Conservation (phyloP, 2,329 filamentous ascomycete species). For the Endocalyx cinctus region DNA sequence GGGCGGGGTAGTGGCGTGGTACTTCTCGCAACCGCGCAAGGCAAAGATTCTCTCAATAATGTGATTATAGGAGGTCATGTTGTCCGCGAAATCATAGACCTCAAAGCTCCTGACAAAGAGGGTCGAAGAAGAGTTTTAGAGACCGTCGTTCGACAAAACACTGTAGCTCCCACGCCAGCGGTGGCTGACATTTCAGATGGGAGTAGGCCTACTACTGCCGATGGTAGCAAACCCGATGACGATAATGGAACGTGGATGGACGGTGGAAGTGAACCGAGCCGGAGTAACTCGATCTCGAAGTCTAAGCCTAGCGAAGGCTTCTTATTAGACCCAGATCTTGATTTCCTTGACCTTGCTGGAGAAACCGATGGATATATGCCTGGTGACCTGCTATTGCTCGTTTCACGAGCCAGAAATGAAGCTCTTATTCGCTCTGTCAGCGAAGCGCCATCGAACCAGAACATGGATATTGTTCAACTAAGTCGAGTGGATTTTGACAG, state of each 20-base stretch:
- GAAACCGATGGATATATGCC: slow-evolving; percentile 98
- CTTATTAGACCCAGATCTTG: slow-evolving; percentile 68
- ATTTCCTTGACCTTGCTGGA: slow-evolving; percentile 88
- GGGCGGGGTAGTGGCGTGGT: slow-evolving; percentile 75
- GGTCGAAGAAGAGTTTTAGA: slow-evolving; percentile 79
- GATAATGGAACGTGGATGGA: slow-evolving; percentile 71
- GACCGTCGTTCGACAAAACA: slow-evolving; percentile 61
- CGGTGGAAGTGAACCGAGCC: slow-evolving; percentile 55
- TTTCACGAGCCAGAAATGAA: slow-evolving; percentile 84
- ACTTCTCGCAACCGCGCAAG: slow-evolving; percentile 83
- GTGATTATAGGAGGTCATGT: slow-evolving; percentile 88
- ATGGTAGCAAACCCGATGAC: slow-evolving; percentile 44
- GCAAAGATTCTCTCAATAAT: slow-evolving; percentile 88
- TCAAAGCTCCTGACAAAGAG: slow-evolving; percentile 92
- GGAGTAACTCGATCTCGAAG: slow-evolving; percentile 27
- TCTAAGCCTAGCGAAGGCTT: slow-evolving; percentile 58
- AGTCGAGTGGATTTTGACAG: slow-evolving; percentile 72
- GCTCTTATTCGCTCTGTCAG: slow-evolving; percentile 80
- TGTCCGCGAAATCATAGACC: slow-evolving; percentile 80
- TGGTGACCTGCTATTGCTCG: slow-evolving; percentile 80
- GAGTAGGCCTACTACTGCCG: slow-evolving; percentile 54
- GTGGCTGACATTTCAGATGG: slow-evolving; percentile 34
- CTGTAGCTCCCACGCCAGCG: slow-evolving; percentile 33
- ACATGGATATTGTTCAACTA: slow-evolving; percentile 56
- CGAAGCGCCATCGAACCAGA: slow-evolving; percentile 41